Evolutionary conservation across 257 asterid genomes (phyloP), one percentile per base, ranked within the genome.

Genomic region (Nicotiana undulata): DNA sequence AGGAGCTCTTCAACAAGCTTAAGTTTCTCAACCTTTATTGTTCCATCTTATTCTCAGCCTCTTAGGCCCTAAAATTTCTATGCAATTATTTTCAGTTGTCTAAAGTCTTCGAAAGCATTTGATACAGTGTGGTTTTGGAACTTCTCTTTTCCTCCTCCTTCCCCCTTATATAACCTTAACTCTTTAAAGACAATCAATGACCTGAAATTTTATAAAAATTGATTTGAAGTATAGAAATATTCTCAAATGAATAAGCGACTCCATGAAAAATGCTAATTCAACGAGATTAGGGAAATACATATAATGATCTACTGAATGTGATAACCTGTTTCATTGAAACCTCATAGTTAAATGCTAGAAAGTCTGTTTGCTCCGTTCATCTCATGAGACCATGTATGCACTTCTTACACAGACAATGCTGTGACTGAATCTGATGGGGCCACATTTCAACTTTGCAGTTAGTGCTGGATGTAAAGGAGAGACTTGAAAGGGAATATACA

Each of bases 381-480:
- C 32, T 68, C 34, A 44, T 44, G 77, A 40, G 34, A 70, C 13
- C 55, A 10, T 37, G 12, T n/a, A 67, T 67, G 11, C 76, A 40
- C n/a, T 37, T 68, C 76, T 68, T 16, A 67, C 55, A 20, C 31
- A 44, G 26, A 70, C 34, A 44, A n/a, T 56, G 55, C 49, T 64
- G 59, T 20, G 13, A 63, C 53, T 16, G 24, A 24, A 20, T 55
- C 83, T 82, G 74, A 75, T 77, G 24, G 8, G 74, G 63, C 37
- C 68, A 8, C 75, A 72, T 63, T 76, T 7, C 20, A 75, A 66
- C 80, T 70, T 66, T 85, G 90, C 91, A 93, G 98, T 81, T 95
- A 18, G 98, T 95, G 79, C 77, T 86, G 60, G 86, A 89, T 86
- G 99, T 95, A 76, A 93, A 95, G 88, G 90, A 88, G 87, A 92